Evolutionary conservation across 495 filamentous ascomycete species (phyloP).

Genomic region (Parachaetomium inaequale): DNA sequence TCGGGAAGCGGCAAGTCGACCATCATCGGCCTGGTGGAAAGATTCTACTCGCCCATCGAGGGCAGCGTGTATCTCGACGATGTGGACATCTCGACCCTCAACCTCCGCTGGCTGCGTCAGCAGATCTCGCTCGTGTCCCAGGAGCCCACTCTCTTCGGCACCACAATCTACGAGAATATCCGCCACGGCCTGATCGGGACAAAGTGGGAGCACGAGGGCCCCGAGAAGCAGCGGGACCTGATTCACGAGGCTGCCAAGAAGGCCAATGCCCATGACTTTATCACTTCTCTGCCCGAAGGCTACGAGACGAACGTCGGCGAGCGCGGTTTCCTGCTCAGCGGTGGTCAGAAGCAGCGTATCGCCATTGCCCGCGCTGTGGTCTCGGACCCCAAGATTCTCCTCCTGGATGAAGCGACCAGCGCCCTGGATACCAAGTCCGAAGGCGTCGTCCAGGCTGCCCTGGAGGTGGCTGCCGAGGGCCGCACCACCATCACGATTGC

Average conservation of each 20-base stretch:
- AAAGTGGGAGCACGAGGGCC: constrained; percentile 59
- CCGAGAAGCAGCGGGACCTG: constrained; percentile 63
- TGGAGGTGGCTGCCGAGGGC: constrained; percentile 83
- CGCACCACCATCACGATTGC: constrained; percentile 96
- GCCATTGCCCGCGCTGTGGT: constrained; percentile 83
- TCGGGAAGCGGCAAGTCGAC: constrained; percentile 91
- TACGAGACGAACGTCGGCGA: constrained; percentile 96
- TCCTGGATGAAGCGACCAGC: constrained; percentile 92
- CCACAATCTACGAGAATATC: constrained; percentile 84
- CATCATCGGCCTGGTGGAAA: constrained; percentile 84
- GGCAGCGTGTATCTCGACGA: constrained; percentile 80
- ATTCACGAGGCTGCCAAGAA: constrained; percentile 79
- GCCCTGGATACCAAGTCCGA: constrained; percentile 96
- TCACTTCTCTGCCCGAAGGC: constrained; percentile 75
- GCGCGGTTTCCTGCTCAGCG: constrained; percentile 85
- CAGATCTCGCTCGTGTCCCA: constrained; percentile 84
- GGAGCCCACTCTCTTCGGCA: constrained; percentile 81
- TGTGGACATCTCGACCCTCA: constrained; percentile 74
- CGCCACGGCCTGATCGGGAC: constrained; percentile 85
- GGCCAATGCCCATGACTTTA: constrained; percentile 92
- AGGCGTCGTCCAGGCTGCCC: constrained; percentile 87
- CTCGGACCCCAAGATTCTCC: constrained; percentile 85
- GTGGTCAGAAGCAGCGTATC: constrained; percentile 96
- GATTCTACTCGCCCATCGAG: constrained; percentile 86
- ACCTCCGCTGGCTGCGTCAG: constrained; percentile 86